Percentiles rank a stretch among this genome's conserved stretches.
These are phyloP conservation scores for Termitomyces sp. DNA, from an alignment of 768 basidiomycete species.

Conservation along the genomic window DNA sequence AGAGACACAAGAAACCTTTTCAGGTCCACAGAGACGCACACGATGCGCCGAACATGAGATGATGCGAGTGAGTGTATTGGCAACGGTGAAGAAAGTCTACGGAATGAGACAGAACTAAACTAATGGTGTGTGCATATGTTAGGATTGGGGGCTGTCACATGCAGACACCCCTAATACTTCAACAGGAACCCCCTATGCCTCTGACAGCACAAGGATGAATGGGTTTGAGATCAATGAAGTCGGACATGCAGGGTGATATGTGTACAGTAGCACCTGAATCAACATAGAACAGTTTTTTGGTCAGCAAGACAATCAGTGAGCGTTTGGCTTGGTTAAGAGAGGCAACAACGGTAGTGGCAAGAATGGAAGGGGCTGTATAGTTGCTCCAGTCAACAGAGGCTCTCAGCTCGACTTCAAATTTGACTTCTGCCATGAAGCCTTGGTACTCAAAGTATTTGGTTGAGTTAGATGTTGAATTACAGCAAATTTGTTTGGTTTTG, in stretches of 20 bases:
- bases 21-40: too few species aligned
- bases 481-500: background rate
- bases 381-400: background rate
- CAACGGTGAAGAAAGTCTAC: too few species aligned
- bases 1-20: too few species aligned
- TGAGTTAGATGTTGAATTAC: too few species aligned
- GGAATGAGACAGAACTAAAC: too few species aligned
- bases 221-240: background rate
- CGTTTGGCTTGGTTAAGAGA: background rate
- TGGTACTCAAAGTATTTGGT: background rate
- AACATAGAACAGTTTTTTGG: background rate
- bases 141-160: too few species aligned
- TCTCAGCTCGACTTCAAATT: background rate
- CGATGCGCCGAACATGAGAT: too few species aligned
- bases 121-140: too few species aligned
- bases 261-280: background rate
- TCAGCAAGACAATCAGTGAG: background rate
- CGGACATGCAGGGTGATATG: background rate
- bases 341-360: background rate
- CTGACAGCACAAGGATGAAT: background rate
- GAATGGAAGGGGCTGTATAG: background rate
- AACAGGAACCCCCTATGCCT: too few species aligned
- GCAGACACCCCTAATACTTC: too few species aligned
- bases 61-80: too few species aligned
- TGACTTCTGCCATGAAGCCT: background rate